phyloP scores from a whole-genome alignment of 2,329 filamentous ascomycete species.

The Monosporascus sp. region DNA sequence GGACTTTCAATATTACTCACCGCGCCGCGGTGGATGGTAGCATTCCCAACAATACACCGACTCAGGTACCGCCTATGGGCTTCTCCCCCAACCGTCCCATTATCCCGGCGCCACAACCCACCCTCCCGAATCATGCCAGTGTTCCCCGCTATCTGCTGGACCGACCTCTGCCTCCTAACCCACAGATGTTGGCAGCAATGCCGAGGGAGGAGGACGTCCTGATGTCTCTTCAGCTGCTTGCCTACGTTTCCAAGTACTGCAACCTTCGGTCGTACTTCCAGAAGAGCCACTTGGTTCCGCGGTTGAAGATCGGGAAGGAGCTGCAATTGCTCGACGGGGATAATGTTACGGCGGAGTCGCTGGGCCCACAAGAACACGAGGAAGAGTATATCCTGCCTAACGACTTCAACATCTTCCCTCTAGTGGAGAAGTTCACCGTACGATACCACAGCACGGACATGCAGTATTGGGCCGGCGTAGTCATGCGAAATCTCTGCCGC shows the following conservation, averaged over 20 bases:
- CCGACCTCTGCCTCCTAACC: constrained; percentile 61
- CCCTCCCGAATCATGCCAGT: constrained; percentile 57
- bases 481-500: constrained; percentile 97
- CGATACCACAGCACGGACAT: constrained; percentile 93
- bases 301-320: constrained; percentile 83
- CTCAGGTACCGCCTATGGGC: constrained; percentile 60
- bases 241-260: constrained; percentile 98
- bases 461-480: constrained; percentile 99
- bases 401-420: constrained; percentile 95
- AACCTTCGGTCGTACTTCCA: constrained; percentile 95
- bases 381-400: constrained; percentile 89
- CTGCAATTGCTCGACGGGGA: constrained; percentile 74
- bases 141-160: constrained; percentile 78
- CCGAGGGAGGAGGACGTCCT: constrained; percentile 95
- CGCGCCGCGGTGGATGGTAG: constrained; percentile 79
- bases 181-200: constrained; percentile 81
- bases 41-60: constrained; percentile 66
- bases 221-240: constrained; percentile 93
- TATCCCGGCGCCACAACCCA: constrained; percentile 68
- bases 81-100: constrained; percentile 70
- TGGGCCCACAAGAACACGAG: constrained; percentile 54
- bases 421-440: constrained; percentile 97
- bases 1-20: constrained; percentile 92
- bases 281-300: constrained; percentile 85
- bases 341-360: constrained; percentile 35